A percentile compares a stretch with the other conserved stretches of the same genome.
phyloP scores from a whole-genome alignment of 768 basidiomycete genomes.

The Rhodocollybia butyracea region DNA sequence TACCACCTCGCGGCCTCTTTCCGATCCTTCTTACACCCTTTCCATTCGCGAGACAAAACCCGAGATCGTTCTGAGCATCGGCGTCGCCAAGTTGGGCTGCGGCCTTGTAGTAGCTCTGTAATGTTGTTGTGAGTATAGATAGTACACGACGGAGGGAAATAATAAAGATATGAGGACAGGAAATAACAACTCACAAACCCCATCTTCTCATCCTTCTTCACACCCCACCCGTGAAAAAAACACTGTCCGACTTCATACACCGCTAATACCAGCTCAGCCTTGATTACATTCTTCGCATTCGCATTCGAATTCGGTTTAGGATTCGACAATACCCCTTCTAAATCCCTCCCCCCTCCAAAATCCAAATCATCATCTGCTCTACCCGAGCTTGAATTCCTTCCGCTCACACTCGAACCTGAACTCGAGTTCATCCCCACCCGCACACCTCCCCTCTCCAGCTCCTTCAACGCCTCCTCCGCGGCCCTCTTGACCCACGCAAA shows the following conservation, averaged over 20 bases:
- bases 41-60: constrained; percentile 81
- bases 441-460: constrained; percentile 48
- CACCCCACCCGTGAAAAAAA: constrained; percentile 92
- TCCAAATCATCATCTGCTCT: too few relatives aligned
- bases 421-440: constrained; percentile 31
- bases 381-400: too few relatives aligned
- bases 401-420: constrained; percentile 27
- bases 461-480: constrained; percentile 75
- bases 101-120: constrained; percentile 77
- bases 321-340: constrained; percentile 33
- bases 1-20: constrained; percentile 90
- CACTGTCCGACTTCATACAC: constrained; percentile 93
- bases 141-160: neutral
- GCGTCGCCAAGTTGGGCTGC: constrained; percentile 83
- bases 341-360: constrained; percentile 13
- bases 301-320: constrained; percentile 26
- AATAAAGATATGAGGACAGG: too few relatives aligned
- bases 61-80: constrained; percentile 85
- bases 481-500: constrained; percentile 84
- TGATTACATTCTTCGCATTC: neutral
- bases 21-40: constrained; percentile 88
- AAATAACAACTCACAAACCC: constrained; percentile 64
- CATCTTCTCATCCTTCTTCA: constrained; percentile 86
- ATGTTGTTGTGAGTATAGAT: neutral
- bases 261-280: constrained; percentile 83